Base-by-base conservation (phyloP, 208 protist genomes). In the Leishmania turanica region DNA sequence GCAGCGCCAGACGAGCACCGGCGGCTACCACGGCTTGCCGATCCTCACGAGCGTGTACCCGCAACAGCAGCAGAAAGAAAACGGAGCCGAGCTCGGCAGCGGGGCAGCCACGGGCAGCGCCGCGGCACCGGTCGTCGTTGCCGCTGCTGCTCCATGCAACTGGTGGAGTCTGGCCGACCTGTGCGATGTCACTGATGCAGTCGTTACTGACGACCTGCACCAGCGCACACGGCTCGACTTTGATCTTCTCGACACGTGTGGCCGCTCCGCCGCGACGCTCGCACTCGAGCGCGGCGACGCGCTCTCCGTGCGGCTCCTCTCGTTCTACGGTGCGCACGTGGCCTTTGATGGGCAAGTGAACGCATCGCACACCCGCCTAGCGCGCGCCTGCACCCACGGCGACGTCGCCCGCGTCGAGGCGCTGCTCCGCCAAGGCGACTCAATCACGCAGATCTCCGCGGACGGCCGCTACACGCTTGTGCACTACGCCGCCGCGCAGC, bases 391-490 rank as follows among this genome's bases (percentile, higher is more conserved):
- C 74, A 40, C 82, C 8, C 73, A 34, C 1, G 93, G 93, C 17
- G 86, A 96, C 65, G 83, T 89, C 17, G 88, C 87, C 34, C 76
- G 84, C 15, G 90, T 93, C 6, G 93, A 97, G 81, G 27, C 65
- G 34, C 80, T 97, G 31, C 87, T 97, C 51, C 83, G 90, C 65
- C 85, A 88, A 3, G 93, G 93, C 7, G 93, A 93, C 69, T 40
- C 76, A 17, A 75, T 93, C 42, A 77, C 79, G 49, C 80, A 89
- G 73, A 79, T 97, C 34, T 96, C 92, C 17, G 51, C 83, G 4
- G 93, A 97, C 69, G 95, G 95, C 3, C 91, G 90, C 31, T 97
- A 97, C 85, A 96, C 95, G 13, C 88, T 97, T 11, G 88, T 97
- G 17, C 95, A 97, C 85, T 96, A 96, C 86, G 90, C 92, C 31